phyloP scores from a whole-genome alignment of 768 basidiomycete genomes.

The Pleurotus tuoliensis region DNA sequence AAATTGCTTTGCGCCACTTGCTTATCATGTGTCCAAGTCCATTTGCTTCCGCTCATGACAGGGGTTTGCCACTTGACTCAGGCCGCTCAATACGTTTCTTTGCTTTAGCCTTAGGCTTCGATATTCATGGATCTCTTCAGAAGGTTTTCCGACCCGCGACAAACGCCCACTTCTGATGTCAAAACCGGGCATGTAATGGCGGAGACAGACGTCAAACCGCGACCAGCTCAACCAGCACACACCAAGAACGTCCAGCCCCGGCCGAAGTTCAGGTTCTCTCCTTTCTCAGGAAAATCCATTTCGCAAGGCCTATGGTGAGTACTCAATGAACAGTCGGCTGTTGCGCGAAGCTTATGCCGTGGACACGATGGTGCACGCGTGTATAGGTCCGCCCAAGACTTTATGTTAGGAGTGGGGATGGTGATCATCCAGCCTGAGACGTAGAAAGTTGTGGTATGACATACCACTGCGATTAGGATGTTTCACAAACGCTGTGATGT shows the following conservation, averaged over 20 bases:
- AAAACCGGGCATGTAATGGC: background rate
- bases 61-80: too few species aligned
- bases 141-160: background rate
- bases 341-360: background rate
- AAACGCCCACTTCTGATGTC: background rate
- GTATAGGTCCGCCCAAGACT: constrained; percentile 39
- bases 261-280: background rate
- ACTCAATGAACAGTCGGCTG: background rate
- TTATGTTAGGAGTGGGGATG: constrained; percentile 60
- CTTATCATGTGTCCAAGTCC: too few species aligned
- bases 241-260: background rate
- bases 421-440: constrained; percentile 60
- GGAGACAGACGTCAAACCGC: background rate
- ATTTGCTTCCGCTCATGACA: too few species aligned
- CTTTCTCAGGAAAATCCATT: background rate
- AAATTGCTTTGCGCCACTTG: too few species aligned
- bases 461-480: background rate
- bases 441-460: constrained; percentile 43
- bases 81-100: too few species aligned
- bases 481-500: background rate
- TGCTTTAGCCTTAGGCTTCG: too few species aligned
- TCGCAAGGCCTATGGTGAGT: background rate
- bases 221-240: background rate
- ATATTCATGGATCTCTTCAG: background rate
- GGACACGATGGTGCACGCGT: background rate